Base-by-base conservation (phyloP, 2,329 filamentous ascomycete genomes). In the Remersonia thermophila region DNA sequence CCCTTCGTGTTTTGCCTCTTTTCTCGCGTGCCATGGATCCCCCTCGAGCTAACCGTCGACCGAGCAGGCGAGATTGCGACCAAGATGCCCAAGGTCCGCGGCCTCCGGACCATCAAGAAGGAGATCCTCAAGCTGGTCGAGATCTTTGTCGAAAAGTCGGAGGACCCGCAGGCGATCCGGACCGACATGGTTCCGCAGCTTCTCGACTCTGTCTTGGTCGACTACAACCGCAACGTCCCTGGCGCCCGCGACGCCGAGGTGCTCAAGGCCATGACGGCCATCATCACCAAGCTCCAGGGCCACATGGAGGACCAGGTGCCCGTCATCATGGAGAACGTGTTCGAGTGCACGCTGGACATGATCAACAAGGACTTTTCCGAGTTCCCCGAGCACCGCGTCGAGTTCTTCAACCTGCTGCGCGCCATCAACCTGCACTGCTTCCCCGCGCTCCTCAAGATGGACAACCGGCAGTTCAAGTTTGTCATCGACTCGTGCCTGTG, bases 331-430 rank as follows among this genome's bases (percentile, higher is more conserved):
- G 87, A 96, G 59, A 93, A 89, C 48, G 85, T 98, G 17, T 98
- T 98, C 52, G 89, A 96, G 60, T 96, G 89, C 66, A 98, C 91
- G 3, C 69, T 98, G 38, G 86, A 94, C 53, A 98, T 98, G 91
- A 98, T 98, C 65, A 98, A 96, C 74, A 98, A 98, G 65, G 91
- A 98, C 61, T 98, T 98, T 61, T 95, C 93, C 32, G 91, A 98
- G 56, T 98, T 93, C 59, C 91, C 91, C 0, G 91, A 98, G 59
- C 91, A 98, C 57, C 82, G 93, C 39, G 91, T 98, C n/a, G 89
- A 96, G 59, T 98, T 98, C 62, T 98, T 98, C 73, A 95, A 94
- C 61, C 74, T 98, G 16, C 71, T 98, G 27, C 76, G 93, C 48
- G 84, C 89, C 11, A 96, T 98, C 63, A 98, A 98, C 60, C 66